Conservation (phyloP, 257 asterid species). For the Solanum pennellii region DNA sequence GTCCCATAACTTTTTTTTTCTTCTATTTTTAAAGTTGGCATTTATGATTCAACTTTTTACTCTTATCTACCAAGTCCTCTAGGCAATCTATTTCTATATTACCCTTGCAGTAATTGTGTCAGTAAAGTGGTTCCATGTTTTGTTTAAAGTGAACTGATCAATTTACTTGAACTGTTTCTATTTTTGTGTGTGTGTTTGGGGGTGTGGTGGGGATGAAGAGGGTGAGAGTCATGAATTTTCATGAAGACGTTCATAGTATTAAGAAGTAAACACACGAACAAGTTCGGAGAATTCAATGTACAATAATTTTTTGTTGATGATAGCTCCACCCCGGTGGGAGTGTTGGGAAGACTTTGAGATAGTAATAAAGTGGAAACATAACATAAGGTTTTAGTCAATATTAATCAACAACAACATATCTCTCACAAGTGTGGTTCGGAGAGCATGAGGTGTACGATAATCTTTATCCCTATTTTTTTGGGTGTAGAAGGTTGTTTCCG, state of each 20-base stretch:
- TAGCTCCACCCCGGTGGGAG: neutral
- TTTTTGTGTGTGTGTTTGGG: neutral
- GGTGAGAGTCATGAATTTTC: fast-evolving
- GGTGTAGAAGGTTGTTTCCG: neutral
- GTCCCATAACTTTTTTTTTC: neutral
- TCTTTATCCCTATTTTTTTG: neutral
- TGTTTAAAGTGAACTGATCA: neutral
- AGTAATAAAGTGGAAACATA: neutral
- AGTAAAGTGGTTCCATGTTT: neutral
- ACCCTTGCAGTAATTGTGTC: neutral
- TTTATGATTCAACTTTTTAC: slow-evolving; percentile 22
- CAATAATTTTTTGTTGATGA: neutral
- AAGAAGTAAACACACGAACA: too few relatives aligned
- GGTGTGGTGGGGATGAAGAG: neutral
- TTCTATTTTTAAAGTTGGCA: slow-evolving; percentile 13
- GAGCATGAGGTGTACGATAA: too few relatives aligned
- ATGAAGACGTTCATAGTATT: too few relatives aligned
- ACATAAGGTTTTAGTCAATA: neutral
- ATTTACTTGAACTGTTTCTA: neutral
- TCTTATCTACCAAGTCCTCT: neutral
- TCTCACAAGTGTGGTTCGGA: fast-evolving
- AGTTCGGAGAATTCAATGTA: too few relatives aligned
- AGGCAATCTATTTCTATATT: neutral
- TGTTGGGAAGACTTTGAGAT: neutral
- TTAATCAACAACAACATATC: neutral